phyloP scores from a whole-genome alignment of 345 rosid species.

The Sapria himalayana region DNA sequence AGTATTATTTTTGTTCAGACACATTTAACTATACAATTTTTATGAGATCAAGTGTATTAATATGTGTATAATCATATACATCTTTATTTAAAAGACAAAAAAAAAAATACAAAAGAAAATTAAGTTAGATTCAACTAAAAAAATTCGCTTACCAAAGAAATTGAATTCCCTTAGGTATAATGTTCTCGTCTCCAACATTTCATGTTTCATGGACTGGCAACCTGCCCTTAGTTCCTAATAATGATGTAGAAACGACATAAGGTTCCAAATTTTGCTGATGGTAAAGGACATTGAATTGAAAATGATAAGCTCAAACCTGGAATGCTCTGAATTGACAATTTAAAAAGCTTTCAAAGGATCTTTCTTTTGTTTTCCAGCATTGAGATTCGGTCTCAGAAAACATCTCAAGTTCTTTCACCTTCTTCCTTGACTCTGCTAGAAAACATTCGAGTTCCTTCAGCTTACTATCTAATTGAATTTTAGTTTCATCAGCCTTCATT shows the following conservation, averaged over 20 bases:
- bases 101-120: not conserved
- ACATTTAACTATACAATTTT: too few species aligned
- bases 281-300: constrained; percentile 3
- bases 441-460: constrained; percentile 34
- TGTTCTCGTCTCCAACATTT: constrained; percentile 37
- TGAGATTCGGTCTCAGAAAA: constrained; percentile 37
- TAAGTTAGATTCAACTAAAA: not conserved
- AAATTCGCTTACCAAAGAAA: constrained; percentile 31
- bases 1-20: too few species aligned
- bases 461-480: constrained; percentile 33
- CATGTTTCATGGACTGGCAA: constrained; percentile 42
- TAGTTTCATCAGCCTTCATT: constrained; percentile 27
- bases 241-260: too few species aligned
- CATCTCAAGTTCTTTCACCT: constrained; percentile 59
- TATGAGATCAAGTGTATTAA: too few species aligned
- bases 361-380: constrained; percentile 57
- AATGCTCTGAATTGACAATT: constrained; percentile 32
- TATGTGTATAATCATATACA: not conserved
- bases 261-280: constrained; percentile 3
- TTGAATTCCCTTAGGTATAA: constrained; percentile 39
- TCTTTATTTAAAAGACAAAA: constrained; percentile 5
- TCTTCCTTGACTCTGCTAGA: constrained; percentile 29
- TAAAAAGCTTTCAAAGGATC: constrained; percentile 31
- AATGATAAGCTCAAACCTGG: constrained; percentile 27
- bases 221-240: constrained; percentile 45